Evolutionary conservation across 2,329 filamentous ascomycete genomes (phyloP).

Genomic region (Monilinia fructicola): DNA sequence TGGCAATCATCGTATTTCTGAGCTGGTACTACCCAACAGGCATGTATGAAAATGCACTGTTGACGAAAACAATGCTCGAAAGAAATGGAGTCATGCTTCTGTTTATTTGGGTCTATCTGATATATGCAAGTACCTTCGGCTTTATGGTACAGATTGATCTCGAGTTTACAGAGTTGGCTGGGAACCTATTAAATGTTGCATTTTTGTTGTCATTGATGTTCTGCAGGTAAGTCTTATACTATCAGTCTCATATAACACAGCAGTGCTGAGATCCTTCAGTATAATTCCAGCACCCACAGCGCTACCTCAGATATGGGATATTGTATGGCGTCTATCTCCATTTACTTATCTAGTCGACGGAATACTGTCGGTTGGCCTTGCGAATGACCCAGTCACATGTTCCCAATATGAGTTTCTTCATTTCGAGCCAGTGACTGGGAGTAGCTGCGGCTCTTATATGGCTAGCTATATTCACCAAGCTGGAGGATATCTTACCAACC

Average conservation of each 20-base stretch:
- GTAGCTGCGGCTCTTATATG: constrained; percentile 61
- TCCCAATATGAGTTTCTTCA: constrained; percentile 53
- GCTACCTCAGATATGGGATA: constrained; percentile 76
- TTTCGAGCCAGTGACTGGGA: constrained; percentile 45
- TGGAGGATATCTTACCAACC: constrained; percentile 53
- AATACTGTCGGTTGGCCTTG: constrained; percentile 68
- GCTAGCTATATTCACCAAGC: constrained; percentile 48
- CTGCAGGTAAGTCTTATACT: constrained; percentile 45
- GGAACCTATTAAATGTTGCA: constrained; percentile 72
- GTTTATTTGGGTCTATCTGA: constrained; percentile 69
- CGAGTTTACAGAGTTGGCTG: constrained; percentile 71
- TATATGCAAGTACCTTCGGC: constrained; percentile 81
- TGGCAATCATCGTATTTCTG: constrained; percentile 74
- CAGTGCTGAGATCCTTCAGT: constrained; percentile 43
- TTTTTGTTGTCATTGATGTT: constrained; percentile 75
- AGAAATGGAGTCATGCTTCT: constrained; percentile 80
- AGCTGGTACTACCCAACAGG: constrained; percentile 87
- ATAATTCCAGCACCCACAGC: constrained; percentile 63
- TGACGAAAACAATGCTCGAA: constrained; percentile 59
- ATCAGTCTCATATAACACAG: not conserved
- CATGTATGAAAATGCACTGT: constrained; percentile 67
- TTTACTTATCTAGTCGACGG: constrained; percentile 79
- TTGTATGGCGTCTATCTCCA: constrained; percentile 80
- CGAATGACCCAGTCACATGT: constrained; percentile 65
- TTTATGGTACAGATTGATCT: constrained; percentile 75